phyloP scores from a whole-genome alignment of 768 basidiomycete genomes.

The Hypholoma fasciculare region DNA sequence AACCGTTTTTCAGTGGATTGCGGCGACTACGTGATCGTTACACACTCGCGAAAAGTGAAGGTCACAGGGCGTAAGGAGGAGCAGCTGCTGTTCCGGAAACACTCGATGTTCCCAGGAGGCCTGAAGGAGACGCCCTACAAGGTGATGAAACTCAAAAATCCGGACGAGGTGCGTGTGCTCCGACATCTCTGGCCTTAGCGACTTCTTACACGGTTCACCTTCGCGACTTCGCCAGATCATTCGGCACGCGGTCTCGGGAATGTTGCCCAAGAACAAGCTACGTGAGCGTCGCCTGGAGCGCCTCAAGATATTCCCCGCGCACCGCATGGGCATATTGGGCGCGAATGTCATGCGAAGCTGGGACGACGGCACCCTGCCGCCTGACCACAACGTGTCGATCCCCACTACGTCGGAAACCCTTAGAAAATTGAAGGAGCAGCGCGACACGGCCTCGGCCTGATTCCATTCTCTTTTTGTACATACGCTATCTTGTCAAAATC shows the following conservation, averaged over 20 bases:
- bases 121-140: constrained; percentile 88
- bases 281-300: constrained; percentile 86
- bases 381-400: constrained; percentile 42
- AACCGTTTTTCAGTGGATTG: constrained; percentile 70
- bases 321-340: constrained; percentile 75
- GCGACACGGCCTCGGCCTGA: constrained; percentile 7
- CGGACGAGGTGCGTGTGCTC: constrained; percentile 72
- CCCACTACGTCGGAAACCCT: constrained; percentile 41
- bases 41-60: constrained; percentile 79
- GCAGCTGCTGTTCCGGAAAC: constrained; percentile 85
- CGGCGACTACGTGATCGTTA: constrained; percentile 97
- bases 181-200: background rate
- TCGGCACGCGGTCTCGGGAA: constrained; percentile 92
- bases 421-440: constrained; percentile 29
- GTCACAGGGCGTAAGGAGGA: constrained; percentile 90
- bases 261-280: constrained; percentile 98
- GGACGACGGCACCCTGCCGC: constrained; percentile 75
- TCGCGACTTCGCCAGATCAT: constrained; percentile 66
- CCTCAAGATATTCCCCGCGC: constrained; percentile 83
- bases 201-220: background rate
- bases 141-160: constrained; percentile 80
- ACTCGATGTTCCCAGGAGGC: constrained; percentile 92
- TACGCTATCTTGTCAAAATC: constrained; percentile 11
- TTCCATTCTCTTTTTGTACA: background rate
- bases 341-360: constrained; percentile 80